phyloP scores from a whole-genome alignment of 2,329 filamentous ascomycete species.

The Chaetothyriales sp. region DNA sequence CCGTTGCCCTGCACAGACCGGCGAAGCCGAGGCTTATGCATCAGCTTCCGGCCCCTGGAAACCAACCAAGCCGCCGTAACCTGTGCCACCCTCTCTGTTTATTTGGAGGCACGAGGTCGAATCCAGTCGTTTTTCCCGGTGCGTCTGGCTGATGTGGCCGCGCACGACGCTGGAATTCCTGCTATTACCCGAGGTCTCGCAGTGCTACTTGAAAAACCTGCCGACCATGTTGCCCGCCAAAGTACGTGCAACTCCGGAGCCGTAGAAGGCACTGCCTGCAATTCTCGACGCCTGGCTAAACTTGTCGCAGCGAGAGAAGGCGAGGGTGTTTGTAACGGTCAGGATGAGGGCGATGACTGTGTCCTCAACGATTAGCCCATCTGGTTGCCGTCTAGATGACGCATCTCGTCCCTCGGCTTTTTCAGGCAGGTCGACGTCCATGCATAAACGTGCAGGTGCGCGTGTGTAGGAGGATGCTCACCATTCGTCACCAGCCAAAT shows the following conservation, averaged over 20 bases:
- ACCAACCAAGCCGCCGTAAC: not conserved
- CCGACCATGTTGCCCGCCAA: constrained; percentile 17
- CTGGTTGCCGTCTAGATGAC: too few relatives aligned
- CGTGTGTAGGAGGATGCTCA: constrained; percentile 21
- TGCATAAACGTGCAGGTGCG: not conserved
- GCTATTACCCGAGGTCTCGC: not conserved
- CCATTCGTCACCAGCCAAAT: constrained; percentile 40
- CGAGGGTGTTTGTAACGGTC: constrained; percentile 39
- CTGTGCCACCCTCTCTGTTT: not conserved
- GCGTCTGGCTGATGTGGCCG: not conserved
- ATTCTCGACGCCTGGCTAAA: constrained; percentile 46
- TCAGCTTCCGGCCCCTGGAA: not conserved
- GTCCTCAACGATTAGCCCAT: not conserved
- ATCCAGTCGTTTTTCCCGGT: not conserved
- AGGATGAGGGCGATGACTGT: constrained; percentile 36
- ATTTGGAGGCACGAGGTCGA: not conserved
- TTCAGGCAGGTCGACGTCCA: not conserved
- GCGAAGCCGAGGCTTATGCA: not conserved
- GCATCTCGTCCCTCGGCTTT: not conserved
- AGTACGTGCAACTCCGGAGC: constrained; percentile 25
- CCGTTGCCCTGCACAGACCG: not conserved
- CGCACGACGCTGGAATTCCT: not conserved
- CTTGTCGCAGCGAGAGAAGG: constrained; percentile 38
- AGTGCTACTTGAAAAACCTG: constrained; percentile 16
- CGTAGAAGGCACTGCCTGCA: constrained; percentile 42